Percentiles rank a stretch among this genome's conserved stretches.
Conservation (phyloP, 2,329 filamentous ascomycete genomes). For the Fusarium longipes region DNA sequence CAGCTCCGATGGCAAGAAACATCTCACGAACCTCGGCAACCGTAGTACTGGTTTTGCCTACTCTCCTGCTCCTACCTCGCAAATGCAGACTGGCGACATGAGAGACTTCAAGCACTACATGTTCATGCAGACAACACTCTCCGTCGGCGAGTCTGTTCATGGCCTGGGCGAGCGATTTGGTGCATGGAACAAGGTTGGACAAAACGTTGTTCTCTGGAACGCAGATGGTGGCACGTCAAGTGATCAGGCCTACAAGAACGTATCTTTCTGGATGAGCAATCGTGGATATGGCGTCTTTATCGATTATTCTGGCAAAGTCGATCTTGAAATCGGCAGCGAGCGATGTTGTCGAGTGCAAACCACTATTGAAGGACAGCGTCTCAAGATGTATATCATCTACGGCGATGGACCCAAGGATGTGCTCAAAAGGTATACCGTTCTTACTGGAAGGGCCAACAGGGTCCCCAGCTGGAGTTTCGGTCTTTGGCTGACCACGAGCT, state of each 20-base stretch:
- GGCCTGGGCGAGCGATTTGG: constrained; percentile 82
- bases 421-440: constrained; percentile 71
- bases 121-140: constrained; percentile 66
- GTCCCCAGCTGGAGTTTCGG: constrained; percentile 81
- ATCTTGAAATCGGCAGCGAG: constrained; percentile 80
- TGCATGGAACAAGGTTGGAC: constrained; percentile 80
- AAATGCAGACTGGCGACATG: constrained; percentile 52
- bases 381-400: constrained; percentile 81
- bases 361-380: constrained; percentile 72
- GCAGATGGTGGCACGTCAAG: constrained; percentile 73
- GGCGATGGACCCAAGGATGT: constrained; percentile 79
- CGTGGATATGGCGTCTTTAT: constrained; percentile 83
- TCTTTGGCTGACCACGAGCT: constrained; percentile 80
- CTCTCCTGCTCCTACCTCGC: constrained; percentile 49
- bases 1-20: constrained; percentile 51
- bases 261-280: constrained; percentile 76
- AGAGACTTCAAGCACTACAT: constrained; percentile 64
- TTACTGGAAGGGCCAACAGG: constrained; percentile 73
- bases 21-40: constrained; percentile 54
- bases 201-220: constrained; percentile 73
- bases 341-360: constrained; percentile 77
- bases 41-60: constrained; percentile 56
- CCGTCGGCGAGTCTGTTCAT: constrained; percentile 74
- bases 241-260: constrained; percentile 78
- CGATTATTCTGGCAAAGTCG: constrained; percentile 75